phyloP scores from a whole-genome alignment of 257 asterid species.

The Apocynum venetum region DNA sequence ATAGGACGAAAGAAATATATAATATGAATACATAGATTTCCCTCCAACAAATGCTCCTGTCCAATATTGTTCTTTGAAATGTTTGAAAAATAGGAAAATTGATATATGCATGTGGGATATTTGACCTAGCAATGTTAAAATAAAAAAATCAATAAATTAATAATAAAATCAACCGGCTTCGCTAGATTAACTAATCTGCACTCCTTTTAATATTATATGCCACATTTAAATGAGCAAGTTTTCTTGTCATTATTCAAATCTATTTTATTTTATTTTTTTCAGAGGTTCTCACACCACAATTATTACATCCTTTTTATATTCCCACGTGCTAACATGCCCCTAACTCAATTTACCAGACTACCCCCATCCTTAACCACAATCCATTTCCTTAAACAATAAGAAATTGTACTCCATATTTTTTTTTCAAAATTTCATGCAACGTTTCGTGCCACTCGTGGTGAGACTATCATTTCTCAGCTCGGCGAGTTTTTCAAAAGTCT shows the following conservation, averaged over 20 bases:
- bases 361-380: conserved; percentile 4
- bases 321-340: conserved; percentile 10
- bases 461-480: neutral
- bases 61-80: no score
- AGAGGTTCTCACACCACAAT: neutral
- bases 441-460: neutral
- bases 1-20: no score
- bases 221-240: neutral
- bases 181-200: neutral
- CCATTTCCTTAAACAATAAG: neutral
- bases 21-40: no score
- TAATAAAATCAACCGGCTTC: no score
- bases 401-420: neutral
- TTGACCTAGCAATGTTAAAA: no score
- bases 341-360: neutral
- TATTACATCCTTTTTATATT: neutral
- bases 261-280: neutral
- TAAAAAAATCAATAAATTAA: no score
- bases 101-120: no score
- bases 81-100: no score
- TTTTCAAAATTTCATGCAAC: neutral
- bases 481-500: conserved; percentile 1
- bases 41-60: no score
- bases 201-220: neutral
- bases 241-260: neutral